Evolutionary conservation across 148 eudicot genomes (phyloP).

Genomic region (Suaeda aralocaspica): DNA sequence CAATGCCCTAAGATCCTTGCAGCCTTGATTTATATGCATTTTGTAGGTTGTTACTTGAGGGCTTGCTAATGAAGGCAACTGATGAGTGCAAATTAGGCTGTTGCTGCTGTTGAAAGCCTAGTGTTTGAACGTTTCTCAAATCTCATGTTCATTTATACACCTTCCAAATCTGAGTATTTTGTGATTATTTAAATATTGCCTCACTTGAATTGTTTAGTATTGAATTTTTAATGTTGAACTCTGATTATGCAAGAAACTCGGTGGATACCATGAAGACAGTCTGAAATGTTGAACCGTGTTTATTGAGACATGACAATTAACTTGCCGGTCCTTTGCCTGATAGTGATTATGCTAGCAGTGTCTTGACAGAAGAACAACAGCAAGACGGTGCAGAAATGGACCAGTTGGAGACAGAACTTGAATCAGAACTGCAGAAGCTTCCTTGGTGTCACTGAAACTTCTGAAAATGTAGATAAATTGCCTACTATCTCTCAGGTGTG

Average conservation of each 20-base stretch:
- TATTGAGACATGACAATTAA: slow-evolving; percentile 16
- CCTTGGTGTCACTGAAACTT: slow-evolving; percentile 42
- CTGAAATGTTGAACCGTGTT: slow-evolving; percentile 1
- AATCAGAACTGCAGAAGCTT: slow-evolving; percentile 68
- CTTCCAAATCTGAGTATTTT: no score
- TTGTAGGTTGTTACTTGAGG: no score
- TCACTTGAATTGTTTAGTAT: no score
- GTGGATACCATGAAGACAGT: slow-evolving; percentile 7
- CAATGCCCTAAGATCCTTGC: slow-evolving; percentile 7
- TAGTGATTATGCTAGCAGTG: slow-evolving; percentile 48
- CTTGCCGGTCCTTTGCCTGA: slow-evolving; percentile 25
- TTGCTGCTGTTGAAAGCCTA: no score
- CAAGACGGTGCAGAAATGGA: slow-evolving; percentile 53
- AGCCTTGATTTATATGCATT: no score
- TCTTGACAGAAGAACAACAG: slow-evolving; percentile 46
- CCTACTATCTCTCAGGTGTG: slow-evolving; percentile 40
- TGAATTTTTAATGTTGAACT: slow-evolving; percentile 22
- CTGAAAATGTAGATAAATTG: slow-evolving; percentile 28
- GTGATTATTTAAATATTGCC: no score
- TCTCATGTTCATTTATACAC: no score
- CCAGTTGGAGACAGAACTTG: slow-evolving; percentile 65
- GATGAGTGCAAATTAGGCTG: no score
- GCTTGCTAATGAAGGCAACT: no score
- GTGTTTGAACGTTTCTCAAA: no score
- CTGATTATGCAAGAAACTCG: slow-evolving; percentile 11